Conservation (phyloP, 202 grass and related monocot genomes). For the Musa balbisiana region DNA sequence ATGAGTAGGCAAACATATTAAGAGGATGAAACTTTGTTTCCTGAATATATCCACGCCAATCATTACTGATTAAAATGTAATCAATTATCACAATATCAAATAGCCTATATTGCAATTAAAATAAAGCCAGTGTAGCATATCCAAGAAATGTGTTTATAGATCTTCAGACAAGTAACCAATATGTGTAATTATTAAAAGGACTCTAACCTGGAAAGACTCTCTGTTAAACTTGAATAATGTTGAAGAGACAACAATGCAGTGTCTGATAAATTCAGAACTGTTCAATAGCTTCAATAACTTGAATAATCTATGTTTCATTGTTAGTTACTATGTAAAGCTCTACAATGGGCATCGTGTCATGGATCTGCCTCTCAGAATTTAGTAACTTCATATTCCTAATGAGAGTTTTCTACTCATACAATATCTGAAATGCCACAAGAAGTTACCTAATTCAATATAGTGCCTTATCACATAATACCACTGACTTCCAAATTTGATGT, state of each 20-base stretch:
- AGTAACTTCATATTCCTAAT: no score
- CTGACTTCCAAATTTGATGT: no score
- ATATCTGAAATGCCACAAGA: no score
- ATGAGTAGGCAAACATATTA: conserved; percentile 9
- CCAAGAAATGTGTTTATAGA: neutral
- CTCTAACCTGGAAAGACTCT: neutral
- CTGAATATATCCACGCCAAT: conserved; percentile 2
- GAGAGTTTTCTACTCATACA: no score
- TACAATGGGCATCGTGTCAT: no score
- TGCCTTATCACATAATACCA: no score
- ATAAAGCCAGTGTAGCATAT: neutral
- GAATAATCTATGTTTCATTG: no score
- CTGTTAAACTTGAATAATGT: neutral
- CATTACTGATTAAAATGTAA: neutral
- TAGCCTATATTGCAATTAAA: neutral
- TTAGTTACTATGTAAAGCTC: no score
- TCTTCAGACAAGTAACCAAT: neutral
- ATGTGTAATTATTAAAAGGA: neutral
- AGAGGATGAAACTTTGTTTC: conserved; percentile 6
- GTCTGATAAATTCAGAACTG: neutral
- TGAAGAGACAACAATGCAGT: neutral
- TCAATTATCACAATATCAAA: neutral
- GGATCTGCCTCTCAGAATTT: no score
- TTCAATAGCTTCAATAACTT: neutral
- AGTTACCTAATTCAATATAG: no score